Percentiles rank a stretch among this genome's conserved stretches.
phyloP scores from a whole-genome alignment of 164 flowering plant genomes.

The Aristolochia contorta region DNA sequence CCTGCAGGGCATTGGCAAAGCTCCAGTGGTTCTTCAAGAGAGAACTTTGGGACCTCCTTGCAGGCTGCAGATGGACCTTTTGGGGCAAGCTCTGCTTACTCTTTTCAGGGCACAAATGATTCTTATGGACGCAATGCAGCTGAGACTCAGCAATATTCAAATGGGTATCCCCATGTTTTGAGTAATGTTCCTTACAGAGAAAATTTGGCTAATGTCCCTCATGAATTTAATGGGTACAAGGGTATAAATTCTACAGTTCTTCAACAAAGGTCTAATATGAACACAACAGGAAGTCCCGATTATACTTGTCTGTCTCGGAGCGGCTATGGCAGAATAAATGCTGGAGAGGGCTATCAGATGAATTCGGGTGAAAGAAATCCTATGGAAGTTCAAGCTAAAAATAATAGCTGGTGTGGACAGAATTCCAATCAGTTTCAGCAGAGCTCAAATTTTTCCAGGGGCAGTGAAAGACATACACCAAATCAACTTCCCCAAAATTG shows the following conservation, averaged over 20 bases:
- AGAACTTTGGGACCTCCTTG: neutral
- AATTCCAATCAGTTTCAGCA: neutral
- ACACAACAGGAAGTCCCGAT: too few relatives aligned
- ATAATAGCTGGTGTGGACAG: neutral
- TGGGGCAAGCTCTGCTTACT: constrained; percentile 1
- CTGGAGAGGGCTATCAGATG: neutral
- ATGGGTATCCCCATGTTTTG: neutral
- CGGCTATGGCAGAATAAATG: neutral
- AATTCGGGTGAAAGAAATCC: neutral
- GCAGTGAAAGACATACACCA: neutral
- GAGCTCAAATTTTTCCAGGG: neutral
- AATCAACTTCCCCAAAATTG: neutral
- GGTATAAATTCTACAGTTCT: too few relatives aligned
- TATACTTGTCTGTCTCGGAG: too few relatives aligned
- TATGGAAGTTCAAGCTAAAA: constrained; percentile 2
- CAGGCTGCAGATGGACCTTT: neutral
- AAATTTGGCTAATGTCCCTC: neutral
- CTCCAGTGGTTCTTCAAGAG: neutral
- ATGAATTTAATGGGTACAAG: too few relatives aligned
- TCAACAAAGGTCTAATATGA: too few relatives aligned
- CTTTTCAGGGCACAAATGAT: constrained; percentile 4
- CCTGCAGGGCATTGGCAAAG: neutral
- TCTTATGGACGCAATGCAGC: neutral
- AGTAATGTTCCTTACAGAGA: neutral
- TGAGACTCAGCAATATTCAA: neutral